Percentiles rank a stretch among this genome's conserved stretches.
These are phyloP conservation scores for Tinospora cordifolia DNA, from an alignment of 164 flowering plant genomes.

Conservation along the genomic window DNA sequence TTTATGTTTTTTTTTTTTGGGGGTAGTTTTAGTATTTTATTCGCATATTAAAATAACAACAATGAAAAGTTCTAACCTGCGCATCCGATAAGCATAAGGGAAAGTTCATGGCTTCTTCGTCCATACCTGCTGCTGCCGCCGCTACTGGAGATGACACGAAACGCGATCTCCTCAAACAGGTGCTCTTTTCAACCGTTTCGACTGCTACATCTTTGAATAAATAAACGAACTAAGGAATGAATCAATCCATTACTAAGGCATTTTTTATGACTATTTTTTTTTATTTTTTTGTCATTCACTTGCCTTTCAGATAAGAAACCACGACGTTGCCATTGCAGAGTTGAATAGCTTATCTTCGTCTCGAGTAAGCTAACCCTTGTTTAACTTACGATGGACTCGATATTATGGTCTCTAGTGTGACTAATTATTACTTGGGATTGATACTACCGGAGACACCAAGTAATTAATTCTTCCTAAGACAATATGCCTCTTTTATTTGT, in stretches of 20 bases:
- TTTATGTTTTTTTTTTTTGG: no score
- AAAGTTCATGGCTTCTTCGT: not conserved
- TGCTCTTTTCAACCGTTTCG: not conserved
- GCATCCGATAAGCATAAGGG: not conserved
- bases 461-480: no score
- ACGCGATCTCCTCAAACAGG: conserved; percentile 4
- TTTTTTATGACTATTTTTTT: no score
- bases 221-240: not conserved
- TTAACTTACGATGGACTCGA: not conserved
- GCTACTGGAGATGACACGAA: not conserved
- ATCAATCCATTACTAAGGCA: not conserved
- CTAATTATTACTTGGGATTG: no score
- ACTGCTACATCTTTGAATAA: not conserved
- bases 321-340: not conserved
- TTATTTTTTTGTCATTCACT: not conserved
- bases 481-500: no score
- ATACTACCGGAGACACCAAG: no score
- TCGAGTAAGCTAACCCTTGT: not conserved
- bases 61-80: no score
- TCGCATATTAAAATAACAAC: no score
- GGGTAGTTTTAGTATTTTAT: no score
- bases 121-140: not conserved
- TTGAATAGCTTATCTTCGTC: not conserved
- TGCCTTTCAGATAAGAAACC: not conserved
- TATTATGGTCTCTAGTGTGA: no score